Evolutionary conservation across 2,329 filamentous ascomycete species (phyloP).

Genomic region (Exophiala phaeomuriformis): DNA sequence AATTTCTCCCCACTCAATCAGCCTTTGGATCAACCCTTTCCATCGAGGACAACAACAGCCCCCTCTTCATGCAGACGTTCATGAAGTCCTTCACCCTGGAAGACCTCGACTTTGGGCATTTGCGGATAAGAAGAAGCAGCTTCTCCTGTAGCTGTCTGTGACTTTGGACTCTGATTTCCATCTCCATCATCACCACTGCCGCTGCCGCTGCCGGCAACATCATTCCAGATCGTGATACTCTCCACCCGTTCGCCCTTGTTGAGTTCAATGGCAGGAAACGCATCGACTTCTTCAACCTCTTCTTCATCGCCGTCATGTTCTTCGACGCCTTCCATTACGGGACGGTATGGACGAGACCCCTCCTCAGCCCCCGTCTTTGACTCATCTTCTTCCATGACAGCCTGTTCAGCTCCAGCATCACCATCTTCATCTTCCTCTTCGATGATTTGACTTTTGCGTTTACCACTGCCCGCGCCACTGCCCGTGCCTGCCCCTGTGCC

Average conservation of each 20-base stretch:
- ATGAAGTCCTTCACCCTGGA: too few species aligned
- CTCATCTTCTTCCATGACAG: constrained; percentile 37
- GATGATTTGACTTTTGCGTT: constrained; percentile 30
- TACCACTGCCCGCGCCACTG: constrained; percentile 16
- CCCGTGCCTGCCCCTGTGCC: constrained; percentile 33
- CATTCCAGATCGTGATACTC: constrained; percentile 26
- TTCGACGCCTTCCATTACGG: too few species aligned
- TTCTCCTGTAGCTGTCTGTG: too few species aligned
- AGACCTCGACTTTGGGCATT: too few species aligned
- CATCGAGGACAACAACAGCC: too few species aligned
- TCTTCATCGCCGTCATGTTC: constrained; percentile 37
- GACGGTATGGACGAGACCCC: too few species aligned
- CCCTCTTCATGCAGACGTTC: too few species aligned
- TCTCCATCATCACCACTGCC: not conserved
- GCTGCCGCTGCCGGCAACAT: not conserved
- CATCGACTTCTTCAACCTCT: constrained; percentile 30
- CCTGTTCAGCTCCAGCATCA: constrained; percentile 21
- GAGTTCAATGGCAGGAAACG: constrained; percentile 23
- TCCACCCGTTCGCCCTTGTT: constrained; percentile 25
- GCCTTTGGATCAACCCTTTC: too few species aligned
- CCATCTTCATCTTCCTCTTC: constrained; percentile 40
- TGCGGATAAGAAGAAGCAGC: too few species aligned
- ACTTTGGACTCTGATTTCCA: too few species aligned
- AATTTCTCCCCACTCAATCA: too few species aligned
- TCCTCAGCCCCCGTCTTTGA: constrained; percentile 9